Base-by-base conservation (phyloP, 2,329 filamentous ascomycete genomes). In the Stagonosporopsis chrysanthemi region DNA sequence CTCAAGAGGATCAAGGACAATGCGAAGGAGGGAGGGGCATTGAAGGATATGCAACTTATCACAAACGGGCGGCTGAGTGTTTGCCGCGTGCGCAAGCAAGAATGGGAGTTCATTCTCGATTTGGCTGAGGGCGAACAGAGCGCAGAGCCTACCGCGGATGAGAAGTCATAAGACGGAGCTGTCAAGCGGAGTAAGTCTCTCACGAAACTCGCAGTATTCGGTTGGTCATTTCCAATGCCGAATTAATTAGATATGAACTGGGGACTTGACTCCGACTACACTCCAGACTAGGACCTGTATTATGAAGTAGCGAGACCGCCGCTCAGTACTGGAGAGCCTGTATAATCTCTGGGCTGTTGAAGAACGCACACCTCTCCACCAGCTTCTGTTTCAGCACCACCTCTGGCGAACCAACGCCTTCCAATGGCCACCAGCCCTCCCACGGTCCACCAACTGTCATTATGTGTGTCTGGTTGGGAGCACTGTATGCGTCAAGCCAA, bases 1-100 rank as follows among this genome's bases (percentile, higher is more conserved):
- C 82, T 97, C 48, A 84, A 86, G 60, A 87, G 91, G 64, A 82
- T 97, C 41, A 88, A 90, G 51, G 83, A 84, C 33, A 81, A 89
- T 68, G 86, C 85, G 1, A 61, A 44, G 6, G 80, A 82, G 38
- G 71, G 84, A 8, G 83, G 82, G 7, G 81, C 85, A 6, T 79
- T 96, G 38, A 85, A 86, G 68, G 83, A 86, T 46, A 91, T 98
- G 86, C 90, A 97, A 77, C 84, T 95, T 78, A 81, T 97, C 60
- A 94, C 88, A 70, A 87, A 92, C 77, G 84, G 86, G n/a, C 84
- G 94, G 36, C 77, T 97, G 50, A 97, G 92, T 72, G 93, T 98
- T 24, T 88, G 85, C 67, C 86, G 82, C 61, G 89, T 93, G 7
- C 83, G 81, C 45, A 77, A 76, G 12, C 77, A 77, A 0, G 89